These are phyloP conservation scores for Cryphonectria carpinicola DNA, from an alignment of 2,329 filamentous ascomycete species.

Conservation along the genomic window DNA sequence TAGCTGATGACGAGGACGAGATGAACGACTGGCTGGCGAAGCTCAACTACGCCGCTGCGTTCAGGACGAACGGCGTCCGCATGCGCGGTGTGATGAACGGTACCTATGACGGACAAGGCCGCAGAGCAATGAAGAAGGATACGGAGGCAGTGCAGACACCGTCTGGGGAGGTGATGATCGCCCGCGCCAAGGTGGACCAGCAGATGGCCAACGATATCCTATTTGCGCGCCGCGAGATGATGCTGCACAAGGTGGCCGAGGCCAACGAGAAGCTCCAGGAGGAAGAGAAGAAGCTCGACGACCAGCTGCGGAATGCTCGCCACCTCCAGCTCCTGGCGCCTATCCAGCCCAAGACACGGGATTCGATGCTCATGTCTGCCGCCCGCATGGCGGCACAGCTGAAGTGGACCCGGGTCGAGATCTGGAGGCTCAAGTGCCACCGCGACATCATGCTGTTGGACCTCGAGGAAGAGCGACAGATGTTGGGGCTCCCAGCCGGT, in stretches of 20 bases:
- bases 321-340: constrained; percentile 89
- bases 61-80: constrained; percentile 86
- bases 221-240: constrained; percentile 77
- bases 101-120: constrained; percentile 80
- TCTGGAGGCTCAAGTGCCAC: constrained; percentile 90
- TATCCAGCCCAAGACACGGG: constrained; percentile 86
- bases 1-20: constrained; percentile 88
- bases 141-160: constrained; percentile 70
- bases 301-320: constrained; percentile 83
- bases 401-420: constrained; percentile 92
- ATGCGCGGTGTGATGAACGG: constrained; percentile 87
- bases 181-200: constrained; percentile 73
- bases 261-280: constrained; percentile 76
- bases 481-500: constrained; percentile 40
- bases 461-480: constrained; percentile 73
- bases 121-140: constrained; percentile 72
- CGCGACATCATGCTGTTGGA: constrained; percentile 85
- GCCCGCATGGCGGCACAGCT: constrained; percentile 84
- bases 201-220: constrained; percentile 88
- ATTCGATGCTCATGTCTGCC: constrained; percentile 83
- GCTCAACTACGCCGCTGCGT: constrained; percentile 94
- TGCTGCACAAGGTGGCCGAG: constrained; percentile 81
- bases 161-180: constrained; percentile 73
- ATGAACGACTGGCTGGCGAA: constrained; percentile 97
- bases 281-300: constrained; percentile 78